Percentiles rank a stretch among this genome's conserved stretches.
phyloP scores from a whole-genome alignment of 2,329 filamentous ascomycete genomes.

The Parascedosporium putredinis region DNA sequence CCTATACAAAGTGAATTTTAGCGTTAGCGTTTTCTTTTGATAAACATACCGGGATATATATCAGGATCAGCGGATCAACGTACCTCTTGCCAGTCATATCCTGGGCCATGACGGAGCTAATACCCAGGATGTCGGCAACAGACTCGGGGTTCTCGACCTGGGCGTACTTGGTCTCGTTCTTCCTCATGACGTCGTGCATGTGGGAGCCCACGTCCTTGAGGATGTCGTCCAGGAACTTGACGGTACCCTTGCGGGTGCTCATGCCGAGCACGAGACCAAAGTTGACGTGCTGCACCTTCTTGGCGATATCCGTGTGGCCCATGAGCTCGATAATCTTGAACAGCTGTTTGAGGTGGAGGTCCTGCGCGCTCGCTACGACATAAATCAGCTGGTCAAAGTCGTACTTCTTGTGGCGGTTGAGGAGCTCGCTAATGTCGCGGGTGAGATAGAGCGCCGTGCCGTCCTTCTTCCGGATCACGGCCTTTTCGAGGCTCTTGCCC shows the following conservation, averaged over 20 bases:
- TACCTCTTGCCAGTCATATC: slow-evolving; percentile 83
- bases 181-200: slow-evolving; percentile 96
- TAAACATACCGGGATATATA: no score
- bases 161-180: slow-evolving; percentile 80
- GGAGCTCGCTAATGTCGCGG: slow-evolving; percentile 64
- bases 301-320: slow-evolving; percentile 55
- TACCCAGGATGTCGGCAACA: slow-evolving; percentile 80
- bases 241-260: slow-evolving; percentile 62
- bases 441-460: slow-evolving; percentile 71
- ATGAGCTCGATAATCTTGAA: slow-evolving; percentile 69
- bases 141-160: slow-evolving; percentile 76
- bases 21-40: no score
- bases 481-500: slow-evolving; percentile 59
- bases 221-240: slow-evolving; percentile 65
- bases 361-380: slow-evolving; percentile 62
- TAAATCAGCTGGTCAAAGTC: slow-evolving; percentile 73
- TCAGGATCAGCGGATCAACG: no score
- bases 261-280: slow-evolving; percentile 64
- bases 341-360: slow-evolving; percentile 62
- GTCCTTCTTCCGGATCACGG: slow-evolving; percentile 62
- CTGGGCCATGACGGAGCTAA: slow-evolving; percentile 94
- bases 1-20: slow-evolving; percentile 20
- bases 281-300: slow-evolving; percentile 63
- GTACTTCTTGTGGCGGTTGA: slow-evolving; percentile 53
- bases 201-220: slow-evolving; percentile 74